A percentile compares a stretch with the other conserved stretches of the same genome.
phyloP scores from a whole-genome alignment of 1,284 basidiomycete species.

The Ganoderma lucidum region DNA sequence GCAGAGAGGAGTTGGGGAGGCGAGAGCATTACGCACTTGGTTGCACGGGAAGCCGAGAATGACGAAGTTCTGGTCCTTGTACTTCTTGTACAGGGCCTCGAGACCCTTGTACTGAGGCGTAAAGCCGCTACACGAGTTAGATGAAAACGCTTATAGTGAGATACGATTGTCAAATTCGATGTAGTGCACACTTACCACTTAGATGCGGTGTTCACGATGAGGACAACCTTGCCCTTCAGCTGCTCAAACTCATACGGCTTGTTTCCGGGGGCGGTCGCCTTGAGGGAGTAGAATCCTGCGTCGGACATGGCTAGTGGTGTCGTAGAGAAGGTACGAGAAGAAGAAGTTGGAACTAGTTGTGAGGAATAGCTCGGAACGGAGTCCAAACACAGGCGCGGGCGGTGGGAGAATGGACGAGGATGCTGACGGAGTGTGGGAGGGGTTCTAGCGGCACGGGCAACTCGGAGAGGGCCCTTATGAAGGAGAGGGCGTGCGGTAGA shows the following conservation, averaged over 20 bases:
- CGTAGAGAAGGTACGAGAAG: conserved; percentile 16
- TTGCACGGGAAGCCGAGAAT: conserved; percentile 94
- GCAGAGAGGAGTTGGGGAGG: not conserved
- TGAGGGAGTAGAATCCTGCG: conserved; percentile 65
- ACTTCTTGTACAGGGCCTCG: conserved; percentile 85
- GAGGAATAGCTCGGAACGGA: not conserved
- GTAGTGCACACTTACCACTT: conserved; percentile 59
- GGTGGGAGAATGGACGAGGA: not conserved
- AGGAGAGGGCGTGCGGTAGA: not conserved
- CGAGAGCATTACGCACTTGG: conserved; percentile 62
- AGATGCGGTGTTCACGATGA: conserved; percentile 80
- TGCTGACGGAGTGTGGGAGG: conserved; percentile 5
- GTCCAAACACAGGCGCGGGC: not conserved
- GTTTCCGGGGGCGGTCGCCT: conserved; percentile 63
- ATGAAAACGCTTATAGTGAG: not conserved
- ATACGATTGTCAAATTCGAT: too few relatives aligned
- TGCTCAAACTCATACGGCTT: conserved; percentile 68
- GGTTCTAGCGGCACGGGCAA: too few relatives aligned
- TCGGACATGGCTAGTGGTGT: conserved; percentile 29
- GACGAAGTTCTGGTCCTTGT: conserved; percentile 78
- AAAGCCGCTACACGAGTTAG: conserved; percentile 68
- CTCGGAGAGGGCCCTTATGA: not conserved
- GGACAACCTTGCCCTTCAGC: conserved; percentile 77
- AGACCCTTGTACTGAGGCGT: conserved; percentile 91
- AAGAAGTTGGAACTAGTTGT: not conserved